phyloP scores from a whole-genome alignment of 108 stramenopile genomes.

The Epipyxis sp. region DNA sequence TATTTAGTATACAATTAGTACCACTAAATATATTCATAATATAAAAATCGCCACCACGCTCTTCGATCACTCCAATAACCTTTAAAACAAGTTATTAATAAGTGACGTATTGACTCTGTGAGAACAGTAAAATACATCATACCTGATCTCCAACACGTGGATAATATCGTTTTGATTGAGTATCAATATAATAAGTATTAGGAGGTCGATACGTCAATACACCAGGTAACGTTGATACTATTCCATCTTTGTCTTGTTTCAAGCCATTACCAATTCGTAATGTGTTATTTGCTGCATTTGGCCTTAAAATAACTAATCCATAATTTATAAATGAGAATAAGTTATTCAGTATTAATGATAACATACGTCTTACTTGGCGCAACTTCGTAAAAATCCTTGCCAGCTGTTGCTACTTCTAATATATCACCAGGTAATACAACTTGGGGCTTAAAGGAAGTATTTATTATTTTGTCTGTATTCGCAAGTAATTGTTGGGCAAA shows the following conservation, averaged over 20 bases:
- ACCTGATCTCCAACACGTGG: conserved; percentile 23
- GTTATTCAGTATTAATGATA: neutral
- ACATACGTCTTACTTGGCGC: neutral
- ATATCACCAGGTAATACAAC: neutral
- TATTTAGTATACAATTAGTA: neutral
- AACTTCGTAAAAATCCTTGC: neutral
- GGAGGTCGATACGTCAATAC: neutral
- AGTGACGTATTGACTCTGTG: no score
- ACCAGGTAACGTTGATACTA: neutral
- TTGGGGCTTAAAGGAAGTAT: neutral
- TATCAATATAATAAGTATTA: neutral
- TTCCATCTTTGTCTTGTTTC: neutral
- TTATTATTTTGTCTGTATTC: neutral
- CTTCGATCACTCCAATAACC: conserved; percentile 20
- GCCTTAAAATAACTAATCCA: neutral
- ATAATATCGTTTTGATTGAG: neutral
- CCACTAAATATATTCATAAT: conserved; percentile 23
- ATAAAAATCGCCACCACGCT: conserved; percentile 19
- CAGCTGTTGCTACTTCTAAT: no score
- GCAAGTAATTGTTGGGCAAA: neutral
- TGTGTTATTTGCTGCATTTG: neutral
- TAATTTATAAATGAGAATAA: no score
- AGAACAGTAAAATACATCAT: no score
- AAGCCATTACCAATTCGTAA: neutral
- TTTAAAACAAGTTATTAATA: no score